Evolutionary conservation across 805 yeast genomes (phyloP).

Genomic region (Saccharomycopsis sp.): DNA sequence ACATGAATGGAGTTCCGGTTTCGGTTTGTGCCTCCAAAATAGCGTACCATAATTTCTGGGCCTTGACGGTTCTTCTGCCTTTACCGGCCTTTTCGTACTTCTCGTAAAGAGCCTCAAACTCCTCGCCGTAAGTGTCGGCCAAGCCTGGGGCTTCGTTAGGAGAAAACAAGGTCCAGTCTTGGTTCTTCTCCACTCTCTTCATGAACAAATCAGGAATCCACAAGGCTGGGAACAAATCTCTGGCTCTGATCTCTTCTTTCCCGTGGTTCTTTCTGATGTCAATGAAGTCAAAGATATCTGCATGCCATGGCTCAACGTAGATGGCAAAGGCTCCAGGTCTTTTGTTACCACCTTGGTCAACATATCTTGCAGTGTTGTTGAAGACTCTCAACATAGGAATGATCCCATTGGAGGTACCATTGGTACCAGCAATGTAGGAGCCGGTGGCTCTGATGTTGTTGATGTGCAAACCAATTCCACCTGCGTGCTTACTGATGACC

Average conservation of each 20-base stretch:
- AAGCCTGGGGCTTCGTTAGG: conserved; percentile 87
- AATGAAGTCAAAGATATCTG: conserved; percentile 79
- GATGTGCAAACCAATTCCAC: conserved; percentile 89
- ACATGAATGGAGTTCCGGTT: conserved; percentile 93
- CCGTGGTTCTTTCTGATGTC: conserved; percentile 92
- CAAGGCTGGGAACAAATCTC: conserved; percentile 86
- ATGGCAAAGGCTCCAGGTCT: conserved; percentile 97
- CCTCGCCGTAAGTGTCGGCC: conserved; percentile 75
- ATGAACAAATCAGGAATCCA: conserved; percentile 96
- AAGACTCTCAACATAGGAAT: conserved; percentile 96
- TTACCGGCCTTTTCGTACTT: conserved; percentile 66
- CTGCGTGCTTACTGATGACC: conserved; percentile 86
- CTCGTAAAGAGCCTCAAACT: conserved; percentile 65
- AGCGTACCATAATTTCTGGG: conserved; percentile 87
- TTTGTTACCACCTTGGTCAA: conserved; percentile 97
- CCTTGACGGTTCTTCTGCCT: conserved; percentile 60
- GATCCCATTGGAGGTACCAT: conserved; percentile 87
- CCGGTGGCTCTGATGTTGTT: conserved; percentile 85
- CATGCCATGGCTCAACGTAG: conserved; percentile 96
- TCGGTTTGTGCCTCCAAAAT: conserved; percentile 90
- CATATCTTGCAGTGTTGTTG: conserved; percentile 94
- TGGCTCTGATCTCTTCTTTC: conserved; percentile 86
- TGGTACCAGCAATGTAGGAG: conserved; percentile 82
- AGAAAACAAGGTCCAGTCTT: conserved; percentile 84
- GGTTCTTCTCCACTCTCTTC: conserved; percentile 76